Evolutionary conservation across 257 asterid species (phyloP).

Genomic region (Catharanthus roseus): DNA sequence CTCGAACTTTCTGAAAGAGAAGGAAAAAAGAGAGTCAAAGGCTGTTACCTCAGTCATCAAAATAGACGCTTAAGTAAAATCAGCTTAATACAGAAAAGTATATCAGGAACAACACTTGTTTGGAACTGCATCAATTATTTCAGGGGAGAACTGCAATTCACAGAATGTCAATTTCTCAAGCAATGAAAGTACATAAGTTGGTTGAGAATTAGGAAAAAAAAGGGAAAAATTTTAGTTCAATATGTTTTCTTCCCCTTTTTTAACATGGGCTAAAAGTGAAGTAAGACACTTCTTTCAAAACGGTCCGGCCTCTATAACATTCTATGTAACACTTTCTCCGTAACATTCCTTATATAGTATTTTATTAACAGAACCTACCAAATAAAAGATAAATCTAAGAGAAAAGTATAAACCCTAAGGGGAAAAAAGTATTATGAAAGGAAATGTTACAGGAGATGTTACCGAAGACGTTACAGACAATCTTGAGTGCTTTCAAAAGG

Average conservation of each 20-base stretch:
- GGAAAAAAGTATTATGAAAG: too few species aligned
- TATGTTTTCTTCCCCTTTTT: not conserved
- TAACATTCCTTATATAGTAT: too few species aligned
- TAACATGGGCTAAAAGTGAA: not conserved
- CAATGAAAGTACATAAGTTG: not conserved
- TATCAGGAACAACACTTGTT: not conserved
- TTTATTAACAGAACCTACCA: too few species aligned
- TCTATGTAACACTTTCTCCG: too few species aligned
- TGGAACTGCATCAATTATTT: not conserved
- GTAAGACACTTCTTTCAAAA: not conserved
- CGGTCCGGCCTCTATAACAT: too few species aligned
- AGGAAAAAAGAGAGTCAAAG: constrained; percentile 15
- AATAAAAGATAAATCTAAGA: too few species aligned
- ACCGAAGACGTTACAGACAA: too few species aligned
- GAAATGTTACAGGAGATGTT: too few species aligned
- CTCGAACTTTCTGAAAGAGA: constrained; percentile 46
- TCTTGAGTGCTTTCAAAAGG: too few species aligned
- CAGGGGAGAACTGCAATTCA: not conserved
- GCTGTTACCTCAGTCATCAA: constrained; percentile 7
- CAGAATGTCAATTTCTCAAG: not conserved
- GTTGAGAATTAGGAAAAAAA: not conserved
- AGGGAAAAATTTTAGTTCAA: not conserved
- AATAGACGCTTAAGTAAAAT: not conserved
- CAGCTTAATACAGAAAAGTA: constrained; percentile 1
- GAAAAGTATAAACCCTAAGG: too few species aligned